Conservation (phyloP, 1,284 basidiomycete species). For the Rhodotorula mucilaginosa region DNA sequence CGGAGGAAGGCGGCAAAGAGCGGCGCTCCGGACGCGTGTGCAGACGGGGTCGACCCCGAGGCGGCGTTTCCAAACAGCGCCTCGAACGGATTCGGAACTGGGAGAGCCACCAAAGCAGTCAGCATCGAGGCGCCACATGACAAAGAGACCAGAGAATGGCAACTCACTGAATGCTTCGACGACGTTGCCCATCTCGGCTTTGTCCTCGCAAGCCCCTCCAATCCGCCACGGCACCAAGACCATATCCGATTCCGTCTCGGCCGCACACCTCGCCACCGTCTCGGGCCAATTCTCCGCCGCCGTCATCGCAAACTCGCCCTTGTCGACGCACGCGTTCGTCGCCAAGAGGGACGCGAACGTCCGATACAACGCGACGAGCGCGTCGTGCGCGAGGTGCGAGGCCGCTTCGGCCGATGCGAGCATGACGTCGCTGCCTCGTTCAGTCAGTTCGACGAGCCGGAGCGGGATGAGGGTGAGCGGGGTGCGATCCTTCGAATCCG, state of each 20-base stretch:
- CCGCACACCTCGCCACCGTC: constrained; percentile 54
- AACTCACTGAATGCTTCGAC: constrained; percentile 19
- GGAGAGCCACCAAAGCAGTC: constrained; percentile 27
- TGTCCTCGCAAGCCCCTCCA: constrained; percentile 50
- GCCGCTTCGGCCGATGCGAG: constrained; percentile 69
- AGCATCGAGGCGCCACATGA: constrained; percentile 17
- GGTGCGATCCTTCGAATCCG: not conserved
- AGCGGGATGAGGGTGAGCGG: constrained; percentile 52
- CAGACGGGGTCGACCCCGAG: constrained; percentile 61
- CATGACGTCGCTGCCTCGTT: constrained; percentile 79
- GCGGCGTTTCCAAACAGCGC: constrained; percentile 53
- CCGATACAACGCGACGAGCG: constrained; percentile 73
- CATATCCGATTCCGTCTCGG: constrained; percentile 2
- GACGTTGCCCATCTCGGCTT: constrained; percentile 45
- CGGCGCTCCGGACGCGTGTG: not conserved
- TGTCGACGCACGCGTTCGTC: constrained; percentile 62
- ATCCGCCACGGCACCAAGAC: constrained; percentile 20
- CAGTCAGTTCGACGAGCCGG: constrained; percentile 80
- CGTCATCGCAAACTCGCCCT: constrained; percentile 41
- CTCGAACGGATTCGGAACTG: constrained; percentile 58
- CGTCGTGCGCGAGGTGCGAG: constrained; percentile 68
- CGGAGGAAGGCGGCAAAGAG: constrained; percentile 18
- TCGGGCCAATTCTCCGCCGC: constrained; percentile 64
- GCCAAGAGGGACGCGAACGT: constrained; percentile 75
- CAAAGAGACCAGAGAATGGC: too few relatives aligned